A percentile compares a stretch with the other conserved stretches of the same genome.
phyloP scores from a whole-genome alignment of 352 stramenopile species.

The Pythium phragmitis region DNA sequence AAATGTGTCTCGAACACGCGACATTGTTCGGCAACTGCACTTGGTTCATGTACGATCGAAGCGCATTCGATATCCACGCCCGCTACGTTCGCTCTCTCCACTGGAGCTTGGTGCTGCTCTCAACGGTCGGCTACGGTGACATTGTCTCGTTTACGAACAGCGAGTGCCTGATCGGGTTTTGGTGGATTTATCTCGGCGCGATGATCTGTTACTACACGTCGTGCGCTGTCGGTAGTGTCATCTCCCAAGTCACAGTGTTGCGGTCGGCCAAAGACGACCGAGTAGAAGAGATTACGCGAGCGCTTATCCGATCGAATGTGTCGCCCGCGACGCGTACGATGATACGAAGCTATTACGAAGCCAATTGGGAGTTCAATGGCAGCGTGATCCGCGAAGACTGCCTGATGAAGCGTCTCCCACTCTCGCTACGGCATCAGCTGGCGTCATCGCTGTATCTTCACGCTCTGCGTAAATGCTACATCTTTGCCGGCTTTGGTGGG shows the following conservation, averaged over 20 bases:
- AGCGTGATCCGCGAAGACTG: conserved; percentile 49
- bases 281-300: conserved; percentile 54
- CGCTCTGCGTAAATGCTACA: conserved; percentile 24
- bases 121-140: conserved; percentile 70
- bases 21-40: conserved; percentile 60
- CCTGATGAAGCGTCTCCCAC: conserved; percentile 46
- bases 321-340: conserved; percentile 40
- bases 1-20: conserved; percentile 53
- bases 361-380: conserved; percentile 75
- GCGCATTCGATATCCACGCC: conserved; percentile 47
- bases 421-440: conserved; percentile 41
- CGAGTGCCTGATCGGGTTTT: conserved; percentile 48
- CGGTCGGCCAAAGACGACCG: conserved; percentile 40
- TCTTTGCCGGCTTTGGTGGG: conserved; percentile 10
- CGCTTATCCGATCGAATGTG: conserved; percentile 42
- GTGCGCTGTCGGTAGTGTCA: conserved; percentile 50
- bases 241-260: conserved; percentile 52
- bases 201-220: conserved; percentile 75
- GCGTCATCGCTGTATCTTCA: conserved; percentile 36
- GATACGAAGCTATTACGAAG: conserved; percentile 61
- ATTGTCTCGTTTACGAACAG: conserved; percentile 57
- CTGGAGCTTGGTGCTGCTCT: conserved; percentile 73
- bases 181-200: conserved; percentile 70
- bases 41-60: conserved; percentile 71
- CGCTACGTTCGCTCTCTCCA: conserved; percentile 58